Evolutionary conservation across 73 alveolate genomes (phyloP).

Genomic region (Diophrys appendiculata): DNA sequence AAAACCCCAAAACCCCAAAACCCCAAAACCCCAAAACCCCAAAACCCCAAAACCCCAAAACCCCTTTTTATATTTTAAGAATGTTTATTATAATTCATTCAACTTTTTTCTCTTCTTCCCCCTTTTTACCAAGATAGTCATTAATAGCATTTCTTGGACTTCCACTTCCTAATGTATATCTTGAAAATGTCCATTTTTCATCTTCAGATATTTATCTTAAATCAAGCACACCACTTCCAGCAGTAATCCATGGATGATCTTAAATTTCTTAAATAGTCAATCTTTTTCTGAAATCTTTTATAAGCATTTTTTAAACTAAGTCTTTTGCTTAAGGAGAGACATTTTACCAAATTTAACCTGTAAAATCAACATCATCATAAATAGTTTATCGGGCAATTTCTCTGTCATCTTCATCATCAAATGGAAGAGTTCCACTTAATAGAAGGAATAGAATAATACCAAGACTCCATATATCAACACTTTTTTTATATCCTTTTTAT

Average conservation of each 20-base stretch:
- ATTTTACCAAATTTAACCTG: neutral
- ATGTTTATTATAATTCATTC: no score
- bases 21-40: no score
- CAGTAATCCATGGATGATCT: neutral
- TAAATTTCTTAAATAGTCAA: neutral
- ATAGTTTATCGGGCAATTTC: neutral
- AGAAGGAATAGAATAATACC: constrained; percentile 66
- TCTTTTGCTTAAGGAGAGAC: neutral
- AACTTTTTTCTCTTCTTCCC: neutral
- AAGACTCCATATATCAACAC: constrained; percentile 70
- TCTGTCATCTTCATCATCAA: constrained; percentile 44
- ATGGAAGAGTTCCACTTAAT: constrained; percentile 72
- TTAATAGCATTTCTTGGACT: neutral
- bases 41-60: no score
- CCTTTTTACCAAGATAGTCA: neutral
- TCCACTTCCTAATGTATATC: neutral
- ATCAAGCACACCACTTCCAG: neutral
- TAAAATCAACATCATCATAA: neutral
- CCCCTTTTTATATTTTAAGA: no score
- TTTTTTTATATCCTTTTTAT: constrained; percentile 52
- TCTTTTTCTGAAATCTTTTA: neutral
- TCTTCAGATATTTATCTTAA: neutral
- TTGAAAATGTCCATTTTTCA: neutral
- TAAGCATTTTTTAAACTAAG: neutral
- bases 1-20: no score